Evolutionary conservation across 2,329 filamentous ascomycete genomes (phyloP), one percentile per base, ranked within the genome.

Genomic region (Beauveria pseudobassiana): DNA sequence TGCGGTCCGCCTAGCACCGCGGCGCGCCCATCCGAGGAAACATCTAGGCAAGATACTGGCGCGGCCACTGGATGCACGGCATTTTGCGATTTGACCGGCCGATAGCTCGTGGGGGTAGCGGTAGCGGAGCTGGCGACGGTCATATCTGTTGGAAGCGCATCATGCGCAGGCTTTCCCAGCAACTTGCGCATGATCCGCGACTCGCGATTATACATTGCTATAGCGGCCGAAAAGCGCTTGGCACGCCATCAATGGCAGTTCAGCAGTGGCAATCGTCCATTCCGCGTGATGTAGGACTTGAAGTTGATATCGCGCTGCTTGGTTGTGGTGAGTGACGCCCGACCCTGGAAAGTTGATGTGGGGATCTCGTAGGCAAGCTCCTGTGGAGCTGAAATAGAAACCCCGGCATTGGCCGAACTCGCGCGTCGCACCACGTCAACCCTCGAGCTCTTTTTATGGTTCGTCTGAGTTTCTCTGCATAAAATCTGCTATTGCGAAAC

Each of bases 151-250:
- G n/a, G n/a, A n/a, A n/a, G n/a, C n/a, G n/a, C 75, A 64, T 82
- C 79, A 65, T 76, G 74, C 30, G 77, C 72, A 63, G 77, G 74
- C 68, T 83, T 83, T 70, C 83, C 82, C 38, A 86, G 79, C 26
- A 86, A 79, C 75, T 84, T 83, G 70, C 83, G 81, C 79, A 86
- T 84, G 65, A 83, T 83, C 73, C 76, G 81, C 64, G 78, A 80
- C 67, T 82, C 75, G 72, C 75, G 78, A 64, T 78, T 82, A 73
- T 82, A 82, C 79, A 81, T 82, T 65, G 61, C 71, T 65, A 66
- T 65, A 66, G 67, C 62, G 67, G 61, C 68, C 61, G 65, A 66
- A 65, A 67, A 63, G 65, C 66, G 64, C 64, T 65, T 63, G 67
- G 63, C 68, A 69, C 71, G 72, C 75, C 75, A 76, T 76, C 54